Evolutionary conservation across 2,329 filamentous ascomycete genomes (phyloP).

Genomic region (Pseudocercospora ulei): DNA sequence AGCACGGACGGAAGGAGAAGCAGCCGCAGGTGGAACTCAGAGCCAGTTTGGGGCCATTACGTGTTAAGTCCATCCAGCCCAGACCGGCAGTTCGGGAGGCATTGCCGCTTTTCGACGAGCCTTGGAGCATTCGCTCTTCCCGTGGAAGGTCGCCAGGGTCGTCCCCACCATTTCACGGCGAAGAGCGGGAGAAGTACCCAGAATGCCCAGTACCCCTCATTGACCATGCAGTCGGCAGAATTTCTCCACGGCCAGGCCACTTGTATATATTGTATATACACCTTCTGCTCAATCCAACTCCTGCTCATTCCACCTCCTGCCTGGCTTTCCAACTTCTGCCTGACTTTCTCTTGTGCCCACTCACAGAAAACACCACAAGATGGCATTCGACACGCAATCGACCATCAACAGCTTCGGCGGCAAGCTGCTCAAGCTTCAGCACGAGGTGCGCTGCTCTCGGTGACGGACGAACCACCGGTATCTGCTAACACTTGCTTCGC

Average conservation of each 20-base stretch:
- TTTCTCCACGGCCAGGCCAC: conserved; percentile 9
- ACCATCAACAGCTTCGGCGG: conserved; percentile 88
- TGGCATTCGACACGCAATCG: conserved; percentile 82
- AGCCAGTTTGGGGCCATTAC: no score
- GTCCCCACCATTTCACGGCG: no score
- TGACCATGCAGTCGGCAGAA: conserved; percentile 8
- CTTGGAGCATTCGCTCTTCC: conserved; percentile 4
- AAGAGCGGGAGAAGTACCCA: no score
- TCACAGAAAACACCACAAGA: conserved; percentile 36
- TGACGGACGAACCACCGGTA: conserved; percentile 6
- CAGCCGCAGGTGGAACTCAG: no score
- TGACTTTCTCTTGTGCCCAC: neutral
- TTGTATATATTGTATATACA: conserved; percentile 17
- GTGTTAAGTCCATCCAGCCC: neutral
- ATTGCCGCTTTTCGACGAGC: conserved; percentile 5
- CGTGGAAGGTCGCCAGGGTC: conserved; percentile 3
- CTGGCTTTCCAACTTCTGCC: neutral
- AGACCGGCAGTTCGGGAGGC: conserved; percentile 1
- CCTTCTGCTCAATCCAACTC: conserved; percentile 7
- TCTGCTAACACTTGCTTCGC: neutral
- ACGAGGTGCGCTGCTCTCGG: conserved; percentile 39
- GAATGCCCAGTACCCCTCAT: conserved; percentile 1
- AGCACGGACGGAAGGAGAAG: no score
- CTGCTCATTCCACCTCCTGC: neutral
- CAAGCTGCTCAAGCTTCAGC: conserved; percentile 85